Evolutionary conservation across 768 basidiomycete genomes (phyloP).

Genomic region (Steccherinum ochraceum): DNA sequence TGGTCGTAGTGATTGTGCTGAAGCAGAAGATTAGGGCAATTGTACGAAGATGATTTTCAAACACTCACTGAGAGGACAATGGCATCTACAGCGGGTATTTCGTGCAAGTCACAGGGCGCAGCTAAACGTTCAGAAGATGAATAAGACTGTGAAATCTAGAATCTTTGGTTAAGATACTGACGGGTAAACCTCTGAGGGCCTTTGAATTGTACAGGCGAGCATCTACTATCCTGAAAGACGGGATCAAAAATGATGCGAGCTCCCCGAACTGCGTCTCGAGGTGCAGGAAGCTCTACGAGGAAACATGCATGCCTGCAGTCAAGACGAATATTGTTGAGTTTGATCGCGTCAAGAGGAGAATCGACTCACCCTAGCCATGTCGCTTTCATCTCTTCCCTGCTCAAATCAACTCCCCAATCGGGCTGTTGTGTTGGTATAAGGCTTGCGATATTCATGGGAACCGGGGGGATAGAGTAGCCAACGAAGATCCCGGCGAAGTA

Average conservation of each 20-base stretch:
- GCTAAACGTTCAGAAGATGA: no score
- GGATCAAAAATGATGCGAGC: conserved; percentile 34
- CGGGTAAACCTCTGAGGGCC: conserved; percentile 29
- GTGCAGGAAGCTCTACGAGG: conserved; percentile 30
- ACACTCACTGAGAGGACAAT: conserved; percentile 43
- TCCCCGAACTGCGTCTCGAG: conserved; percentile 27
- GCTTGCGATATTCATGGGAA: conserved; percentile 9
- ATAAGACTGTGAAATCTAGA: no score
- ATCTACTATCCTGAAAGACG: conserved; percentile 28
- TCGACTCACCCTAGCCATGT: conserved; percentile 32
- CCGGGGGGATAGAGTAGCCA: no score
- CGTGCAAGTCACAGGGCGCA: conserved; percentile 31
- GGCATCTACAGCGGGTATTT: conserved; percentile 43
- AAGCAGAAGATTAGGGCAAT: no score
- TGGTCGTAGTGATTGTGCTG: conserved; percentile 35
- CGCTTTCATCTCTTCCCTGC: conserved; percentile 21
- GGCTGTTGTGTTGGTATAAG: conserved; percentile 17
- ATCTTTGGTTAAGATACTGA: no score
- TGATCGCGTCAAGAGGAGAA: not conserved
- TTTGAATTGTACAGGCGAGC: conserved; percentile 24
- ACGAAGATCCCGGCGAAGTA: no score
- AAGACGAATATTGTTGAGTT: not conserved
- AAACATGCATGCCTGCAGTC: conserved; percentile 30
- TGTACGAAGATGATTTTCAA: no score
- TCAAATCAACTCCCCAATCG: conserved; percentile 18